Base-by-base conservation (phyloP, 192 early-diverging fungal genomes). In the Coemansia sp. region DNA sequence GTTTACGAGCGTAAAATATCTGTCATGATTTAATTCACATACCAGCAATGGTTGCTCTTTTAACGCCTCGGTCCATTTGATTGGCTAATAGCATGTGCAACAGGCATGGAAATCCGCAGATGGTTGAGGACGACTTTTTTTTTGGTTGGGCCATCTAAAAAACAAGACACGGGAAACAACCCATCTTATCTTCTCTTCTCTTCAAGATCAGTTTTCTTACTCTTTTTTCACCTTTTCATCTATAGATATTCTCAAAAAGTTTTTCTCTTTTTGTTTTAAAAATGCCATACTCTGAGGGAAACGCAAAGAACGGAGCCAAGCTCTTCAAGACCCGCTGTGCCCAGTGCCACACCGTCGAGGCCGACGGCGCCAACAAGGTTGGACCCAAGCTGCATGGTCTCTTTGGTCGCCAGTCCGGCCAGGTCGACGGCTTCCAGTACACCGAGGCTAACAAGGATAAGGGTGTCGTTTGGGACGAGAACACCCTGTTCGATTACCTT, bases 271-370 rank as follows among this genome's bases (percentile, higher is more conserved):
- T 56, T 48, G 18, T 45, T 61, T 61, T 51, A 55, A 58, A 42
- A 39, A 70, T 70, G 68, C 68, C 68, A 7, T 70, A 51, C 46
- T 18, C 61, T 28, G 29, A 56, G 34, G 77, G 77, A 59, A 67
- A 84, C 70, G 77, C 77, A 35, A 74, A 75, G 68, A 68, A 64
- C 64, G 82, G 82, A 53, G 82, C 82, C 71, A 84, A 84, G 76
- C 74, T 84, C 73, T 98, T 98, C 91, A 98, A 98, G 89, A 98
- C 96, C 71, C 93, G 96, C 65, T 98, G 96, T 69, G 95, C 96
- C 61, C 94, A 95, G 79, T 98, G 96, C 87, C 95, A 98, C 88
- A 94, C 94, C 67, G 89, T 95, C 30, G 95, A 98, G 65, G 80
- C 52, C 16, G 74, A 55, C 43, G 81, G 73, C 56, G 71, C 92